Conservation (phyloP, 176 grass and related monocot genomes). For the Avena insularis region DNA sequence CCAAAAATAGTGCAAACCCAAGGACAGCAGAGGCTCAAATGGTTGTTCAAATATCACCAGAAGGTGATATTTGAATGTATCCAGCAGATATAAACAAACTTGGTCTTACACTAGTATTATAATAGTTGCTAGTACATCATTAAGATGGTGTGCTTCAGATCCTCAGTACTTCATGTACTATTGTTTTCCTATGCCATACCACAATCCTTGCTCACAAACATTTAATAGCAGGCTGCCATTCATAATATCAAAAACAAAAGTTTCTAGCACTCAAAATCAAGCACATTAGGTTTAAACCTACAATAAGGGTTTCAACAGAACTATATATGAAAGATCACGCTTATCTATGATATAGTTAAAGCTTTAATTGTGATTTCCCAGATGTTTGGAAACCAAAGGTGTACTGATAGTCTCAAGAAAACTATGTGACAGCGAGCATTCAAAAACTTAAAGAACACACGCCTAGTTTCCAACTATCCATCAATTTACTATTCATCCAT, state of each 20-base stretch:
- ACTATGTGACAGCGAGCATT: constrained; percentile 17
- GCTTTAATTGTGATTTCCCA: background rate
- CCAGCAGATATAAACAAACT: background rate
- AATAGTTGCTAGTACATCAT: background rate
- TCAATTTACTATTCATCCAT: constrained; percentile 22
- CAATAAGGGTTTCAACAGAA: background rate
- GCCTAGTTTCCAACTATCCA: constrained; percentile 26
- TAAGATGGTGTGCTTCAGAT: background rate
- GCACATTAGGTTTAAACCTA: background rate
- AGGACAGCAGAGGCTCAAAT: background rate
- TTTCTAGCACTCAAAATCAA: background rate
- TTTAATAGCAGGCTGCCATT: background rate
- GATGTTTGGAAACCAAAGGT: background rate
- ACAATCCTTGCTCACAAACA: background rate
- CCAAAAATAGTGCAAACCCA: background rate
- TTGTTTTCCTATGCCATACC: background rate
- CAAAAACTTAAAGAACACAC: constrained; percentile 8
- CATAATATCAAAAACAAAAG: background rate
- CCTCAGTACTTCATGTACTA: background rate
- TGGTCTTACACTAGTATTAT: background rate
- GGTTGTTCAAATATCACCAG: background rate
- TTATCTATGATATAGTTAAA: background rate
- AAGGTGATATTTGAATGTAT: too few species aligned
- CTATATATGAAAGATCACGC: background rate
- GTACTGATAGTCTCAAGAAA: background rate